Conservation (phyloP, 1,284 basidiomycete genomes). For the Omphalotus olearius region DNA sequence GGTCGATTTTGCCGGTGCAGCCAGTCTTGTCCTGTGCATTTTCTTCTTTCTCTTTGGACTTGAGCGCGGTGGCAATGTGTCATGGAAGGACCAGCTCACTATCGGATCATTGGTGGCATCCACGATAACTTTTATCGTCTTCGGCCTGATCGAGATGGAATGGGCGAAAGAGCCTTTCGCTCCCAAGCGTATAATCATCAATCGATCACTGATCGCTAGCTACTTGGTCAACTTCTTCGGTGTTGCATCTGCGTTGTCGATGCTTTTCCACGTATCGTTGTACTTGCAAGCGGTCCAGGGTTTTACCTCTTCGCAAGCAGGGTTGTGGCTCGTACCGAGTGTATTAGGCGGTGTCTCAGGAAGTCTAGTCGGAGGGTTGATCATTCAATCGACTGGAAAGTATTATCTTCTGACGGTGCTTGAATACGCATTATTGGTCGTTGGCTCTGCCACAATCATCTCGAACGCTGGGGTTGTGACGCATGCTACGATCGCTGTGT, state of each 20-base stretch:
- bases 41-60: conserved; percentile 53
- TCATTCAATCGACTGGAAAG: conserved; percentile 55
- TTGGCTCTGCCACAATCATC: conserved; percentile 35
- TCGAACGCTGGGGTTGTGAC: conserved; percentile 35
- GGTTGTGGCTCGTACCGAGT: conserved; percentile 45
- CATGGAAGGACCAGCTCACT: conserved; percentile 43
- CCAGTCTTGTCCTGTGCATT: conserved; percentile 44
- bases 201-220: conserved; percentile 44
- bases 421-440: conserved; percentile 34
- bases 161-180: conserved; percentile 56
- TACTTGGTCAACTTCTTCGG: conserved; percentile 59
- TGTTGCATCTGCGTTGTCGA: conserved; percentile 37
- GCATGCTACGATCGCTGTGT: conserved; percentile 33
- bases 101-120: conserved; percentile 29
- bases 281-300: conserved; percentile 54
- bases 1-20: conserved; percentile 55
- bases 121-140: conserved; percentile 27
- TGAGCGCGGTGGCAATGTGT: conserved; percentile 53
- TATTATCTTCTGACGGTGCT: conserved; percentile 48
- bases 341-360: conserved; percentile 44
- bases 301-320: conserved; percentile 41
- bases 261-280: conserved; percentile 52
- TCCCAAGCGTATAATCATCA: conserved; percentile 47
- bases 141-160: conserved; percentile 36
- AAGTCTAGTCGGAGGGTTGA: conserved; percentile 45